Base-by-base conservation (phyloP, 2,329 filamentous ascomycete genomes). In the Penicillium sclerotigenum region DNA sequence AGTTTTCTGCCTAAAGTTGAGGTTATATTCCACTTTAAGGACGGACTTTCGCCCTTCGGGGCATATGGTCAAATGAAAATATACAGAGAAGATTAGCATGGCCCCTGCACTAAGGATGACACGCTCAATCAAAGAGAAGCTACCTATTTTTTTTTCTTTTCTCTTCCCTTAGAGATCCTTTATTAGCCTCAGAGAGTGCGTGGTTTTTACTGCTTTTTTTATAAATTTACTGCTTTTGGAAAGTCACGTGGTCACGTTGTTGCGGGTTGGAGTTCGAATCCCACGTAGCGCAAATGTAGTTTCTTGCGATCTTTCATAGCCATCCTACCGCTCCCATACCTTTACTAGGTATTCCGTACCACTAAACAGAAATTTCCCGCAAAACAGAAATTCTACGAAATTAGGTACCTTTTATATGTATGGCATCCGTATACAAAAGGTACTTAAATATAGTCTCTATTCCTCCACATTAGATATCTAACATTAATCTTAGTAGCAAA, bases 101-200 rank as follows among this genome's bases (percentile, higher is more conserved):
- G 86, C 86, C 87, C 83, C 83, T 85, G 83, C 83, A 85, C 89
- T 92, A 93, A 93, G 89, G 89, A 92, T 93, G 89, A 92, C 88
- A 91, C 87, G 86, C 86, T 87, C 81, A 84, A 86, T 84, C 85
- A 87, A 87, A 88, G 86, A 88, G 86, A 87, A 84, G 82, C 84
- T 83, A 81, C 80, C 80, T 80, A 79, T 84, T 83, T 85, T 87
- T 86, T 87, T 86, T 86, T 83, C 66, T 56, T 85, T 87, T 86
- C 87, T 86, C 85, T 83, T 67, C 56, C 14, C 45, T 55, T 55
- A 61, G 62, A 54, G 52, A 45, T 43, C 37, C 6, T 18, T 53
- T n/a, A 29, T 63, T 57, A 53, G 61, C 57, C 58, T 62, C 29
- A 33, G 3, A 33, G 29, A 8, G 20, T 33, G 43, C 1, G 18